Evolutionary conservation across 140 eudicot genomes (phyloP).

Genomic region (Stevia rebaudiana): DNA sequence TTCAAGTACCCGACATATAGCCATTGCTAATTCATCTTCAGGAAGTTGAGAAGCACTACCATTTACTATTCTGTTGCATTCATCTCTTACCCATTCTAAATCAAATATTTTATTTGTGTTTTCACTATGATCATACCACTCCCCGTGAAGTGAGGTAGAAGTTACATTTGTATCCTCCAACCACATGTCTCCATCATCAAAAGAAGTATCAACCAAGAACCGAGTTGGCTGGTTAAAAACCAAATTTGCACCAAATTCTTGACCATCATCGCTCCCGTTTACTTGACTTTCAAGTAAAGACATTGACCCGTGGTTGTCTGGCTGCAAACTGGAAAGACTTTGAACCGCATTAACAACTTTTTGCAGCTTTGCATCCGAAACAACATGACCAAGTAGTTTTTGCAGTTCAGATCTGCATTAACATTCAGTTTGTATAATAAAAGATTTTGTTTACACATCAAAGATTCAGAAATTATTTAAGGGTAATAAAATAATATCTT

Average conservation of each 20-base stretch:
- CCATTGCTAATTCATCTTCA: slow-evolving; percentile 94
- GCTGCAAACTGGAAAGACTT: slow-evolving; percentile 62
- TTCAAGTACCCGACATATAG: slow-evolving; percentile 91
- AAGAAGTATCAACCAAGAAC: slow-evolving; percentile 70
- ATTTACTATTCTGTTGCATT: slow-evolving; percentile 62
- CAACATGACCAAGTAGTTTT: slow-evolving; percentile 61
- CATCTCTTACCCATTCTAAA: slow-evolving; percentile 79
- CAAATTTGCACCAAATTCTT: slow-evolving; percentile 83
- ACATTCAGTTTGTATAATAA: neutral
- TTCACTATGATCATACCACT: slow-evolving; percentile 44
- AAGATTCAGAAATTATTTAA: slow-evolving; percentile 2
- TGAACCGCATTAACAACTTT: slow-evolving; percentile 57
- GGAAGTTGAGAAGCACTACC: slow-evolving; percentile 76
- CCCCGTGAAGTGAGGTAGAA: slow-evolving; percentile 45
- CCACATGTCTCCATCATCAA: slow-evolving; percentile 52
- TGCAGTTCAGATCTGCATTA: slow-evolving; percentile 75
- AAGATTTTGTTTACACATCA: neutral
- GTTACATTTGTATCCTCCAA: slow-evolving; percentile 41
- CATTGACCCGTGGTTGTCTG: slow-evolving; percentile 30
- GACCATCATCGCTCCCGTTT: slow-evolving; percentile 35
- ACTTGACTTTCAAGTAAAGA: slow-evolving; percentile 26
- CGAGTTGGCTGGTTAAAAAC: slow-evolving; percentile 71
- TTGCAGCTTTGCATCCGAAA: slow-evolving; percentile 46
- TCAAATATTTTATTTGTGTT: slow-evolving; percentile 47
- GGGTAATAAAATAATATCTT: slow-evolving; percentile 18